Conservation (phyloP, 352 stramenopile genomes). For the Phytophthora foliorum region DNA sequence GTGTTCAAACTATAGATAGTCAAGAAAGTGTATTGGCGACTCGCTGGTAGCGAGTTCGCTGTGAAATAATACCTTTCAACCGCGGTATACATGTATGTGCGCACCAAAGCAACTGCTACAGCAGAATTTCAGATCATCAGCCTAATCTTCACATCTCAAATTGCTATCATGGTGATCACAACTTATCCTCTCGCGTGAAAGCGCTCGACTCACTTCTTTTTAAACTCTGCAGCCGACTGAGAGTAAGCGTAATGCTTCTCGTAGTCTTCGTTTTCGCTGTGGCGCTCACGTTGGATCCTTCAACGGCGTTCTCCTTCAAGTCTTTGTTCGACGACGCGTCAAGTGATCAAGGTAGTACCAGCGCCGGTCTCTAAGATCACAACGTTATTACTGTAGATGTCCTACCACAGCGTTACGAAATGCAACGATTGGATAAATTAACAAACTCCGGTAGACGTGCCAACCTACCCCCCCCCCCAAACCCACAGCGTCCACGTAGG, state of each 20-base stretch:
- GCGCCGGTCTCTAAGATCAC: too few species aligned
- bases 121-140: not conserved
- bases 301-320: slow-evolving; percentile 12
- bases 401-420: too few species aligned
- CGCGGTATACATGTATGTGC: too few species aligned
- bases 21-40: too few species aligned
- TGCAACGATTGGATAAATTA: too few species aligned
- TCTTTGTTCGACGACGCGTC: slow-evolving; percentile 3
- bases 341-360: not conserved
- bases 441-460: too few species aligned
- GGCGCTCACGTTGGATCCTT: not conserved
- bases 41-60: not conserved
- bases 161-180: slow-evolving; percentile 11
- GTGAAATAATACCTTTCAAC: not conserved
- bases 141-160: slow-evolving; percentile 15
- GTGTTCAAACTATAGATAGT: too few species aligned
- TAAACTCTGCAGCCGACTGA: not conserved
- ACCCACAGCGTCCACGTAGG: too few species aligned
- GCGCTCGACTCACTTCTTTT: not conserved
- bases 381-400: too few species aligned
- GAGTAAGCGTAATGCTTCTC: slow-evolving; percentile 8
- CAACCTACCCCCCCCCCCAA: too few species aligned
- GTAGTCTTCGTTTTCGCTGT: slow-evolving; percentile 11
- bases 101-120: not conserved
- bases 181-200: not conserved